phyloP scores from a whole-genome alignment of 768 basidiomycete genomes.

The Gloeopeniophorella convolvens region DNA sequence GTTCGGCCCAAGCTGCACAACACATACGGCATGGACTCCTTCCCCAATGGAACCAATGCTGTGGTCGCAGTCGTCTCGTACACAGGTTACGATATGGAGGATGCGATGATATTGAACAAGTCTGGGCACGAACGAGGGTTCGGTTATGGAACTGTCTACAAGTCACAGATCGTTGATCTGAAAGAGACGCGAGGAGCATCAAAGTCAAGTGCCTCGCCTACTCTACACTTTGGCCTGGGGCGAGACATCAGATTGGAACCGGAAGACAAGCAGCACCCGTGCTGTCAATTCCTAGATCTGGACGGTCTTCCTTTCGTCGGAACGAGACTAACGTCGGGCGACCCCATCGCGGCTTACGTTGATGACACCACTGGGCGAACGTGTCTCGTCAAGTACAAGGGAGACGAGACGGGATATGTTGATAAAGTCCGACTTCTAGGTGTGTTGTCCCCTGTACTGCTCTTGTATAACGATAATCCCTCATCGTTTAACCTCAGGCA shows the following conservation, averaged over 20 bases:
- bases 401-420: slow-evolving; percentile 84
- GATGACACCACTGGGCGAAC: slow-evolving; percentile 83
- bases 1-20: slow-evolving; percentile 90
- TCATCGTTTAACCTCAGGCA: slow-evolving; percentile 51
- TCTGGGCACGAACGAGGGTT: slow-evolving; percentile 98
- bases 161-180: slow-evolving; percentile 86
- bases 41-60: slow-evolving; percentile 97
- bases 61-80: slow-evolving; percentile 99
- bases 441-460: slow-evolving; percentile 24
- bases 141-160: slow-evolving; percentile 94
- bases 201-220: slow-evolving; percentile 48
- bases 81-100: slow-evolving; percentile 99
- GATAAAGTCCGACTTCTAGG: slow-evolving; percentile 91
- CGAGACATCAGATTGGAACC: slow-evolving; percentile 56
- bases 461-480: not conserved
- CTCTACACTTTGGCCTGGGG: slow-evolving; percentile 87
- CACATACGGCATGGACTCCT: slow-evolving; percentile 95
- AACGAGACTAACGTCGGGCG: slow-evolving; percentile 58
- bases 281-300: slow-evolving; percentile 51
- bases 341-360: slow-evolving; percentile 78
- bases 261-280: slow-evolving; percentile 39
- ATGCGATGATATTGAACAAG: slow-evolving; percentile 99
- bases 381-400: slow-evolving; percentile 89
- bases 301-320: slow-evolving; percentile 89
- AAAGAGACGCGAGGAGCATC: slow-evolving; percentile 68